phyloP scores from a whole-genome alignment of 441 rosid genomes.

The Aleurites moluccanus region DNA sequence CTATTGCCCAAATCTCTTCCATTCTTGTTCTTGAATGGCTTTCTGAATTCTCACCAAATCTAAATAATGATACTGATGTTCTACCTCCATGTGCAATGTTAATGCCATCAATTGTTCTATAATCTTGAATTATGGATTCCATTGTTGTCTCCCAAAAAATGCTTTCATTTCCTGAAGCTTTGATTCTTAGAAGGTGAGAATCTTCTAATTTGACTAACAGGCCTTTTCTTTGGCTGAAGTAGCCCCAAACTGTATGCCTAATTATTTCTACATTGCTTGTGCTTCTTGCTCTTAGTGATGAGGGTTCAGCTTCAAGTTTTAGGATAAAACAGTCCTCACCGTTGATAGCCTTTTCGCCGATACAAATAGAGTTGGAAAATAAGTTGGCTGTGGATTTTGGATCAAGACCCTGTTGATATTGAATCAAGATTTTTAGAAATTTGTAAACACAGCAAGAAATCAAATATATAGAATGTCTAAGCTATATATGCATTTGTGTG shows the following conservation, averaged over 20 bases:
- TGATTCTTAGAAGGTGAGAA: constrained; percentile 69
- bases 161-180: constrained; percentile 43
- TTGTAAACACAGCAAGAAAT: not conserved
- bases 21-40: constrained; percentile 71
- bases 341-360: constrained; percentile 50
- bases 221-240: constrained; percentile 89
- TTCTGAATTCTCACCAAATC: constrained; percentile 63
- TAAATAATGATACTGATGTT: constrained; percentile 61
- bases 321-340: constrained; percentile 58
- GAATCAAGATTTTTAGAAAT: not conserved
- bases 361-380: constrained; percentile 58
- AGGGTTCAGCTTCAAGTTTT: constrained; percentile 49
- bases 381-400: constrained; percentile 79
- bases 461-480: not conserved
- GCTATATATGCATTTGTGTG: not conserved
- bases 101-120: constrained; percentile 68
- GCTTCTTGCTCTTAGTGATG: constrained; percentile 52
- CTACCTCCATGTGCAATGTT: constrained; percentile 76
- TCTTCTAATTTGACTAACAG: constrained; percentile 71
- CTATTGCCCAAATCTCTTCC: constrained; percentile 90
- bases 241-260: constrained; percentile 72
- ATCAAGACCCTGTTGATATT: constrained; percentile 72
- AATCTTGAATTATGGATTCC: constrained; percentile 75
- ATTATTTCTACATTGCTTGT: constrained; percentile 55
- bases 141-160: constrained; percentile 87